Conservation (phyloP, 495 filamentous ascomycete species). For the Penicillium mononematosum region DNA sequence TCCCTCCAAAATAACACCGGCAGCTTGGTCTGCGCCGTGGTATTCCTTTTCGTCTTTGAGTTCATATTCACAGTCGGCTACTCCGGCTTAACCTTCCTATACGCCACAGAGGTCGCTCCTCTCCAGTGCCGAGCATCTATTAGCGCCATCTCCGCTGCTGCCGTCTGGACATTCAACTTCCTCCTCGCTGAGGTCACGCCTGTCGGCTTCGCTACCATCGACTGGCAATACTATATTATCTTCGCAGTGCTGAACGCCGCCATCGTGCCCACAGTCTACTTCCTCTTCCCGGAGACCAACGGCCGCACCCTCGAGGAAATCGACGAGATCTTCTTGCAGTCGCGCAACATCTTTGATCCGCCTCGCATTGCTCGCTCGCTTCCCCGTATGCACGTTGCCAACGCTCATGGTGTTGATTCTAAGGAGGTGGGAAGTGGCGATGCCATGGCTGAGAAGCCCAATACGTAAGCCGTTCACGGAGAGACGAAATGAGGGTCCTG, state of each 20-base stretch:
- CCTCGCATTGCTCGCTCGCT: slow-evolving; percentile 18
- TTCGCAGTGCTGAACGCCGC: slow-evolving; percentile 48
- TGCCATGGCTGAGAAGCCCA: neutral
- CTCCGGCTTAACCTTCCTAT: slow-evolving; percentile 65
- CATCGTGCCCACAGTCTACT: slow-evolving; percentile 52
- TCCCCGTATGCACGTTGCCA: slow-evolving; percentile 1
- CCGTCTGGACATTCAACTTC: slow-evolving; percentile 60
- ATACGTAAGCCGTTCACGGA: neutral
- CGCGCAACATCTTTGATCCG: slow-evolving; percentile 32
- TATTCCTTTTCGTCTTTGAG: slow-evolving; percentile 43
- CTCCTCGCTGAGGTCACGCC: slow-evolving; percentile 45
- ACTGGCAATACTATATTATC: slow-evolving; percentile 49
- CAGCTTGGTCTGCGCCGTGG: slow-evolving; percentile 42
- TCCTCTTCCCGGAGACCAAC: slow-evolving; percentile 58
- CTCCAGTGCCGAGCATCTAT: slow-evolving; percentile 64
- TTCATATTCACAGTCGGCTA: slow-evolving; percentile 54
- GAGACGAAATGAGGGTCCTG: neutral
- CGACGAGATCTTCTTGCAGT: slow-evolving; percentile 61
- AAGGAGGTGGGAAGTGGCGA: neutral
- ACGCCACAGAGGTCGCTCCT: slow-evolving; percentile 63
- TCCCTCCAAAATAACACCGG: slow-evolving; percentile 30
- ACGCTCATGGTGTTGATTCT: neutral
- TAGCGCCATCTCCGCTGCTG: slow-evolving; percentile 59
- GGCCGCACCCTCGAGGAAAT: slow-evolving; percentile 69
- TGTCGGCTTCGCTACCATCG: slow-evolving; percentile 44